Conservation (phyloP, 2,329 filamentous ascomycete species). For the Stagonosporopsis cucurbitacearum region DNA sequence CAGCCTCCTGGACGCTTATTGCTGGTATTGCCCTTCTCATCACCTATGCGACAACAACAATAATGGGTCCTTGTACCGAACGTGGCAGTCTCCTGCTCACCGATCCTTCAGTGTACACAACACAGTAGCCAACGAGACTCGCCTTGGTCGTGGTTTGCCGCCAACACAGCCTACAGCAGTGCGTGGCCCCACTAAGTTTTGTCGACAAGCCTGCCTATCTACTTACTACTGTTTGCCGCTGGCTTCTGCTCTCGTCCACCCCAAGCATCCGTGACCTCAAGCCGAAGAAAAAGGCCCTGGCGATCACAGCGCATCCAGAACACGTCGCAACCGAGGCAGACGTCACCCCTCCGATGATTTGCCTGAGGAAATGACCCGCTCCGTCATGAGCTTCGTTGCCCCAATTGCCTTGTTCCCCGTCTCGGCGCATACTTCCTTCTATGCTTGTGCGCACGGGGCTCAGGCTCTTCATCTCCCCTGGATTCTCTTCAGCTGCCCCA, state of each 20-base stretch:
- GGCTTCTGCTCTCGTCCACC: not conserved
- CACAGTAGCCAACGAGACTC: not conserved
- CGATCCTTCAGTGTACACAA: too few species aligned
- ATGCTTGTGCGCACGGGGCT: slow-evolving; percentile 1
- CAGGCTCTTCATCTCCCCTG: slow-evolving; percentile 4
- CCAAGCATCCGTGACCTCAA: slow-evolving; percentile 5
- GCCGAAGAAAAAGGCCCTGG: slow-evolving; percentile 7
- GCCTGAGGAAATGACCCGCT: slow-evolving; percentile 8
- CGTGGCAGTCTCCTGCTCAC: slow-evolving; percentile 6
- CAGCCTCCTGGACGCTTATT: slow-evolving; percentile 13
- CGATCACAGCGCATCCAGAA: slow-evolving; percentile 10
- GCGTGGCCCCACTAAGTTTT: slow-evolving; percentile 5
- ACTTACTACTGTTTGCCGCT: slow-evolving; percentile 2
- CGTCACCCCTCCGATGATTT: slow-evolving; percentile 4
- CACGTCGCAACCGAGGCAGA: slow-evolving; percentile 2
- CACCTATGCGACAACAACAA: slow-evolving; percentile 13
- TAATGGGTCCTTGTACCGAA: slow-evolving; percentile 10
- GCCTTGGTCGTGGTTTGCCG: slow-evolving; percentile 7
- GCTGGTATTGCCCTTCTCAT: slow-evolving; percentile 5
- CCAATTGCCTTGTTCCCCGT: slow-evolving; percentile 8
- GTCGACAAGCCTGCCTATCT: too few species aligned
- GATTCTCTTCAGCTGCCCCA: not conserved
- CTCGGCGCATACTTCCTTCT: slow-evolving; percentile 6
- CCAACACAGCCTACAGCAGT: slow-evolving; percentile 22
- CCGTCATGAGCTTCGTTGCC: slow-evolving; percentile 8